Conservation (phyloP, 768 basidiomycete genomes). For the Tephrocybe sp. region DNA sequence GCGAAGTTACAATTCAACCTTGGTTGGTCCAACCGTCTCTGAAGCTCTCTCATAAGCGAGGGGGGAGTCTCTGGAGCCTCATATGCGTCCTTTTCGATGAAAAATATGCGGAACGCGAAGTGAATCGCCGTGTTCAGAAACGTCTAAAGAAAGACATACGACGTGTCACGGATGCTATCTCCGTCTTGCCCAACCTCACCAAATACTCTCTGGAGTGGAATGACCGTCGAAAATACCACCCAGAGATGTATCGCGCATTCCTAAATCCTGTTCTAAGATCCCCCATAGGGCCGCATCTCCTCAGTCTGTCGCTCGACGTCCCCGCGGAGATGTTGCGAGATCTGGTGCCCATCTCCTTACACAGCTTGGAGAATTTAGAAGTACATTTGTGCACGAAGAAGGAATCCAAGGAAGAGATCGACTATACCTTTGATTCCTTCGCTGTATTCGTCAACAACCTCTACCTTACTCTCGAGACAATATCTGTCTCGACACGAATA, state of each 20-base stretch:
- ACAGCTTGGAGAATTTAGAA: conserved; percentile 31
- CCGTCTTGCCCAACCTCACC: conserved; percentile 27
- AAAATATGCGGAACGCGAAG: conserved; percentile 25
- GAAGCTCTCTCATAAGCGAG: conserved; percentile 27
- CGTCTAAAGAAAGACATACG: conserved; percentile 35
- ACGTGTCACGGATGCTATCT: conserved; percentile 30
- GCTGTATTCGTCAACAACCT: conserved; percentile 44
- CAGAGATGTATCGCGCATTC: conserved; percentile 35
- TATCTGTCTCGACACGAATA: conserved; percentile 33
- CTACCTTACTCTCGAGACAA: conserved; percentile 31
- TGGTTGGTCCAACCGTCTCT: conserved; percentile 36
- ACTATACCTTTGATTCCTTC: conserved; percentile 35
- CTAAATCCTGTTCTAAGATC: conserved; percentile 24
- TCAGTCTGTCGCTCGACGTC: conserved; percentile 33
- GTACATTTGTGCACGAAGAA: conserved; percentile 33
- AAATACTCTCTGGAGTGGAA: conserved; percentile 42
- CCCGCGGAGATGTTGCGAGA: conserved; percentile 33
- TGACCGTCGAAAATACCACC: conserved; percentile 29
- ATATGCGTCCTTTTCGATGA: conserved; percentile 26
- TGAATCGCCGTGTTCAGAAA: conserved; percentile 30
- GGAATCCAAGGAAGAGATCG: conserved; percentile 26
- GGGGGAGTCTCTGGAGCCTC: conserved; percentile 25
- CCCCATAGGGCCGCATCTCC: conserved; percentile 28
- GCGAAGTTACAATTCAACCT: conserved; percentile 33
- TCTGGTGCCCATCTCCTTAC: conserved; percentile 31